These are phyloP conservation scores for Ophiostoma perfectum DNA, from an alignment of 2,329 filamentous ascomycete species.

Conservation along the genomic window DNA sequence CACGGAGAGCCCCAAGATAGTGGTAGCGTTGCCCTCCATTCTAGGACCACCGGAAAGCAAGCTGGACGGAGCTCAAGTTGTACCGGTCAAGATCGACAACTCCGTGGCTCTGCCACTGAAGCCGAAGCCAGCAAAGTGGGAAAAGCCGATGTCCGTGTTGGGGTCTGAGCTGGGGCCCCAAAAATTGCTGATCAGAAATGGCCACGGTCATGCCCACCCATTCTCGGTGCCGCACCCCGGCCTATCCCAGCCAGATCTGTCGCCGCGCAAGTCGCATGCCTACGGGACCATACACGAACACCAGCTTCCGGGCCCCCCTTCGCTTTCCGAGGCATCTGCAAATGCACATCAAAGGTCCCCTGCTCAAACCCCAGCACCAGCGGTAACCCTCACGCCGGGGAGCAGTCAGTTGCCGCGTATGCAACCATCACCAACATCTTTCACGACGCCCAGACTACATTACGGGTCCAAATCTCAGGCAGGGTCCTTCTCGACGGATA, in stretches of 20 bases:
- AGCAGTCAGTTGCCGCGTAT: slow-evolving; percentile 17
- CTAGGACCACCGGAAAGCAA: neutral
- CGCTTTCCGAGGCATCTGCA: neutral
- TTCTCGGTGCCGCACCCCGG: slow-evolving; percentile 42
- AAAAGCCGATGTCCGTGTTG: neutral
- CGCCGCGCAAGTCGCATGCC: slow-evolving; percentile 38
- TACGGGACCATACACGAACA: slow-evolving; percentile 38
- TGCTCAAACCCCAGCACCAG: neutral
- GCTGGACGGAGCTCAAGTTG: neutral
- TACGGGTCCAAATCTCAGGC: slow-evolving; percentile 6
- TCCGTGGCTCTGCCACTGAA: slow-evolving; percentile 1
- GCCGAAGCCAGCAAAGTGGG: neutral
- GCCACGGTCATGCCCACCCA: slow-evolving; percentile 33
- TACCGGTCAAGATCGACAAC: slow-evolving; percentile 20
- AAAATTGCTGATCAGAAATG: neutral
- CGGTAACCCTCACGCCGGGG: slow-evolving; percentile 22
- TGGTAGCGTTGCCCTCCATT: neutral
- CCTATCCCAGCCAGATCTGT: slow-evolving; percentile 39
- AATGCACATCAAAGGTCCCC: slow-evolving; percentile 20
- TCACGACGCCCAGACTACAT: slow-evolving; percentile 33
- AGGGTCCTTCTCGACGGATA: slow-evolving; percentile 27
- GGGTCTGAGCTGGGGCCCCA: neutral
- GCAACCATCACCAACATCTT: slow-evolving; percentile 27
- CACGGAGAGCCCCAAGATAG: neutral
- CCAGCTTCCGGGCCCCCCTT: slow-evolving; percentile 30